phyloP scores from a whole-genome alignment of 371 early-diverging fungal genomes.

The Saksenaea oblongispora region DNA sequence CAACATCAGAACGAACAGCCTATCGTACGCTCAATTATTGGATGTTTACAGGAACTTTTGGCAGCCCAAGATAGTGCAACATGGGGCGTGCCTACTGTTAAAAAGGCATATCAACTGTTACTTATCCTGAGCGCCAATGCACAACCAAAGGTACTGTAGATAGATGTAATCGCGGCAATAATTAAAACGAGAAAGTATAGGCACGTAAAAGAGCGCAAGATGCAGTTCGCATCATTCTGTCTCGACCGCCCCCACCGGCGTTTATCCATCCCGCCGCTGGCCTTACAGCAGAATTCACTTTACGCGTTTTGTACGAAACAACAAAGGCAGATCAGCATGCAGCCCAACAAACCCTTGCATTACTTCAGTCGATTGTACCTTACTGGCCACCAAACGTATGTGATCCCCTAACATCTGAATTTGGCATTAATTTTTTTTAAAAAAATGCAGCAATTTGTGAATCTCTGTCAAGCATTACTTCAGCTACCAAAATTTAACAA shows the following conservation, averaged over 20 bases:
- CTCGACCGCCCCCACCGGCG: slow-evolving; percentile 75
- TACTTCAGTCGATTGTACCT: slow-evolving; percentile 73
- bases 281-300: slow-evolving; percentile 73
- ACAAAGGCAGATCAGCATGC: slow-evolving; percentile 68
- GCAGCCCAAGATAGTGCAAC: slow-evolving; percentile 73
- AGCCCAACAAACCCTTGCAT: slow-evolving; percentile 76
- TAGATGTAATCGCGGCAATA: neutral
- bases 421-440: neutral
- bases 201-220: slow-evolving; percentile 86
- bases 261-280: slow-evolving; percentile 79
- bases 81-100: slow-evolving; percentile 72
- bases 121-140: slow-evolving; percentile 78
- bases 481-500: slow-evolving; percentile 84
- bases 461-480: slow-evolving; percentile 76
- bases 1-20: slow-evolving; percentile 71
- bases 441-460: slow-evolving; percentile 47
- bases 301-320: slow-evolving; percentile 68
- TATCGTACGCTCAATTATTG: slow-evolving; percentile 71
- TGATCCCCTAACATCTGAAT: neutral
- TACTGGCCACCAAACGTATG: slow-evolving; percentile 73
- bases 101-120: slow-evolving; percentile 73
- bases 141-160: slow-evolving; percentile 76
- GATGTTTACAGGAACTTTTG: slow-evolving; percentile 84
- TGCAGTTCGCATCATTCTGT: slow-evolving; percentile 69
- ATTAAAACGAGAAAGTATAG: slow-evolving; percentile 6